Evolutionary conservation across 139 green algal genomes (phyloP).

Genomic region (Desmodesmus armatus): DNA sequence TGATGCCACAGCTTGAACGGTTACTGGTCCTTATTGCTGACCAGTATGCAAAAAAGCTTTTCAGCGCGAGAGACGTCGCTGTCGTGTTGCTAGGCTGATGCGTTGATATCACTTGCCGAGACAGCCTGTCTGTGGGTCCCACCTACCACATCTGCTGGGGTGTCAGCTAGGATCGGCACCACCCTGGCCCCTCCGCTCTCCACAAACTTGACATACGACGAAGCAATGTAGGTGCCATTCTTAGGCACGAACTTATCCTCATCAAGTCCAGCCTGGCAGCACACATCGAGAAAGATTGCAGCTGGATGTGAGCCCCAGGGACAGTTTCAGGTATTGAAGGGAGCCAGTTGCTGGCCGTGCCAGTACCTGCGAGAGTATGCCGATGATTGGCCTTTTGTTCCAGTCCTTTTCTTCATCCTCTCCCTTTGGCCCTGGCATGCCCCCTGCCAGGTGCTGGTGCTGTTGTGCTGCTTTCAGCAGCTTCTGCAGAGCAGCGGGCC

Average conservation of each 20-base stretch:
- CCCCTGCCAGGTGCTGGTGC: too few species aligned
- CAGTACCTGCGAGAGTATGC: constrained; percentile 9
- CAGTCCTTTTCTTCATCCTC: neutral
- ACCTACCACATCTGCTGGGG: constrained; percentile 48
- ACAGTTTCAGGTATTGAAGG: neutral
- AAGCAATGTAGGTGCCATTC: constrained; percentile 37
- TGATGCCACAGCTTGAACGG: neutral
- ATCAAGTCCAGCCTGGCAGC: constrained; percentile 21
- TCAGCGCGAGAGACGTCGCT: neutral
- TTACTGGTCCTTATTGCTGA: neutral
- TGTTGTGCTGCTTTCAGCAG: neutral
- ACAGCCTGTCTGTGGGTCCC: too few species aligned
- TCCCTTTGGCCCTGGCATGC: too few species aligned
- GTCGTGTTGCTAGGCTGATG: neutral
- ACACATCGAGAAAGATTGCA: too few species aligned
- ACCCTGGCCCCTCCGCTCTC: constrained; percentile 78
- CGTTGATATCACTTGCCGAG: neutral
- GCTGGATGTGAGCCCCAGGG: neutral
- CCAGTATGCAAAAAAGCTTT: neutral
- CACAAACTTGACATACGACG: constrained; percentile 77
- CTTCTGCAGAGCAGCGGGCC: too few species aligned
- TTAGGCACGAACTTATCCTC: constrained; percentile 44
- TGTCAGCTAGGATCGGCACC: constrained; percentile 84
- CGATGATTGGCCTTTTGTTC: constrained; percentile 41
- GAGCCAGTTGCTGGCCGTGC: neutral